Evolutionary conservation across 805 yeast genomes (phyloP), one percentile per base, ranked within the genome.

Genomic region (Ogataea paraovalis): DNA sequence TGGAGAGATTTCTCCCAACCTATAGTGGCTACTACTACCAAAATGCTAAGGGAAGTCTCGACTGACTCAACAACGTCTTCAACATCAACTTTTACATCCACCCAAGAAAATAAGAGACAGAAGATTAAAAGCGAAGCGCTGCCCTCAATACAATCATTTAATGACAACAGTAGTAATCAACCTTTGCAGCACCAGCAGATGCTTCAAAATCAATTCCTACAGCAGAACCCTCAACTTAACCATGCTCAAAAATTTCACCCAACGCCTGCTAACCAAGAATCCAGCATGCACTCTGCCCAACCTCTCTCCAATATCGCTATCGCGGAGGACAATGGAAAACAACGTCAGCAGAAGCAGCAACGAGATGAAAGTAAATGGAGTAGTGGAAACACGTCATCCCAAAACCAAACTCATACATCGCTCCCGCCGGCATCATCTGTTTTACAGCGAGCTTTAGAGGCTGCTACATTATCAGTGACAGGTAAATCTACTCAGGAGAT

Each of bases 1-100:
- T 83, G 89, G 89, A 72, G 79, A 52, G 69, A 79, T 3, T 83
- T 81, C 52, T 75, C 74, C 19, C 66, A 68, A 19, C 42, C 60
- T 12, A 41, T 50, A 4, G 14, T 23, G 20, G 22, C 52, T 3
- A 38, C 52, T 21, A 51, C 47, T 10, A 55, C 47, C 12, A 55
- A 53, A 63, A 66, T 50, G 72, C 64, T 16, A 48, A 50, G 23
- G 42, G 49, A 40, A n/a, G 34, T 41, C n/a, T 28, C 53, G 10
- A 20, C 22, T 18, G 49, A 49, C 33, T 39, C 52, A n/a, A 34
- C 12, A 10, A 4, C 25, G 34, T 40, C 39, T 5, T n/a, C 41
- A 20, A 14, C 14, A 16, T 39, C 46, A 19, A 34, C 23, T 28
- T 9, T 23, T 21, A 7, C 19, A 16, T 34, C 20, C 5, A 34